These are phyloP conservation scores for Dendrobium officinale DNA, from an alignment of 106 monocot genomes.

Conservation along the genomic window DNA sequence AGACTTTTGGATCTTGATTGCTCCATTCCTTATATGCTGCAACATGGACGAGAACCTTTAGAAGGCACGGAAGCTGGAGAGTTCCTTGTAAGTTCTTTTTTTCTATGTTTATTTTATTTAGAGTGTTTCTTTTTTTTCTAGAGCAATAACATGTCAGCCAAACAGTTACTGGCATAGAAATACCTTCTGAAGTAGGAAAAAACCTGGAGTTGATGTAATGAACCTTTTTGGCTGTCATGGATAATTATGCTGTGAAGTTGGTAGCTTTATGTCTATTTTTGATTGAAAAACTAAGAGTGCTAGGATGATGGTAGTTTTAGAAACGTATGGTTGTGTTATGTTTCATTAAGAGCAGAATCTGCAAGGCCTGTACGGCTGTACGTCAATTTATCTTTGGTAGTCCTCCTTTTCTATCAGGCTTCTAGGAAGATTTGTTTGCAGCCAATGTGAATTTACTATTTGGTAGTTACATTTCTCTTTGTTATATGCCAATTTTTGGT, in stretches of 20 bases:
- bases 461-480: too few relatives aligned
- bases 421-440: too few relatives aligned
- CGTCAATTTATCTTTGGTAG: too few relatives aligned
- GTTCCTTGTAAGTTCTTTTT: constrained; percentile 44
- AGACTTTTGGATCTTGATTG: constrained; percentile 81
- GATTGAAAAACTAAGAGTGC: background rate
- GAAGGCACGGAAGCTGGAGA: constrained; percentile 39
- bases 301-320: background rate
- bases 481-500: too few relatives aligned
- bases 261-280: background rate
- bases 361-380: too few relatives aligned
- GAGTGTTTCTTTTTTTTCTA: background rate
- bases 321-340: too few relatives aligned
- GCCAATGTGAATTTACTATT: too few relatives aligned
- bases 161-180: background rate
- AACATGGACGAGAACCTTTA: constrained; percentile 49
- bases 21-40: constrained; percentile 54
- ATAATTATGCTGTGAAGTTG: background rate
- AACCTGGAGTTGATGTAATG: background rate
- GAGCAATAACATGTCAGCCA: background rate
- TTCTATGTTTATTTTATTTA: background rate
- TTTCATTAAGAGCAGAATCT: too few relatives aligned
- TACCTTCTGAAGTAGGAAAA: background rate
- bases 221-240: background rate
- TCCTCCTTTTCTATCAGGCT: too few relatives aligned